phyloP scores from a whole-genome alignment of 805 yeast genomes.

The Barnettozyma wickerhamii region DNA sequence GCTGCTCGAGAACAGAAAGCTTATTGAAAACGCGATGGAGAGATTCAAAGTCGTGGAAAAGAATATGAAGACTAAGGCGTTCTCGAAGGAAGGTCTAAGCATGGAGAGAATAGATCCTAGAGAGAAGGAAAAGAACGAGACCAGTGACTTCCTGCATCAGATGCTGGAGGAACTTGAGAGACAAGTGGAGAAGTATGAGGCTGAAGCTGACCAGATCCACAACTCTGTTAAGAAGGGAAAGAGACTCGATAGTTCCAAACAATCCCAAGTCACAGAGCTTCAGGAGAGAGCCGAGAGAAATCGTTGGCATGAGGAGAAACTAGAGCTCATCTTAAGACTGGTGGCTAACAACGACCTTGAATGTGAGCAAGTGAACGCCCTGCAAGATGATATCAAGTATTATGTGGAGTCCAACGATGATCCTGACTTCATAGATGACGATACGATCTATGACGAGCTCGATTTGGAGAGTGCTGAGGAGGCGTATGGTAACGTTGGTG shows the following conservation, averaged over 20 bases:
- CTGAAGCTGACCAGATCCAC: constrained; percentile 54
- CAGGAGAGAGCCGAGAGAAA: constrained; percentile 67
- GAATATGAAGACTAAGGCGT: constrained; percentile 89
- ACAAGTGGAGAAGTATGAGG: constrained; percentile 77
- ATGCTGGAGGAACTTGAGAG: constrained; percentile 75
- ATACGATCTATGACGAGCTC: constrained; percentile 83
- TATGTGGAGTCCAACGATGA: constrained; percentile 93
- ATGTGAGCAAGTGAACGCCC: constrained; percentile 68
- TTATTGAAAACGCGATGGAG: constrained; percentile 84
- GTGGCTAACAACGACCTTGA: constrained; percentile 78
- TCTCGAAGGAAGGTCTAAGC: constrained; percentile 86
- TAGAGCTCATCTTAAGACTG: constrained; percentile 73
- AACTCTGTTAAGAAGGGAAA: constrained; percentile 54
- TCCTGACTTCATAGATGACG: constrained; percentile 90
- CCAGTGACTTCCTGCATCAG: constrained; percentile 61
- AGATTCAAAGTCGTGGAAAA: constrained; percentile 92
- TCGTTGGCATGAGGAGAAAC: constrained; percentile 67
- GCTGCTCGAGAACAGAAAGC: constrained; percentile 67
- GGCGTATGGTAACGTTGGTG: constrained; percentile 48
- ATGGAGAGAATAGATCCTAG: constrained; percentile 70
- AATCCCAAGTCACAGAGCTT: constrained; percentile 56
- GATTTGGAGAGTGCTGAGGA: constrained; percentile 59
- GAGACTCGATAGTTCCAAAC: constrained; percentile 48
- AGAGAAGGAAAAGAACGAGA: constrained; percentile 73
- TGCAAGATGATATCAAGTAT: constrained; percentile 87